Evolutionary conservation across 2,329 filamentous ascomycete genomes (phyloP).

Genomic region (Fusarium goolgardi): DNA sequence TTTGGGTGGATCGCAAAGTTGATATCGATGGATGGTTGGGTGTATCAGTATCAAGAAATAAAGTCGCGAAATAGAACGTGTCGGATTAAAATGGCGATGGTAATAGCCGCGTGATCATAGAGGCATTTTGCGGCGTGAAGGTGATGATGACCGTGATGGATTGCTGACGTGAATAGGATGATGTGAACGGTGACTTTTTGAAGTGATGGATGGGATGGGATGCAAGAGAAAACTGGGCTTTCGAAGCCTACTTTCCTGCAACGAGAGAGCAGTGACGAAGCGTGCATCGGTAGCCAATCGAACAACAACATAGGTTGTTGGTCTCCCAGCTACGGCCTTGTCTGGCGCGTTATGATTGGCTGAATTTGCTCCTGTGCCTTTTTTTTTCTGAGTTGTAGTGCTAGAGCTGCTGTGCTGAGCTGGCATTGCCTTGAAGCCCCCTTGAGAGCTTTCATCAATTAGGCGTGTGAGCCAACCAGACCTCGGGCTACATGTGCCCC

Average conservation of each 20-base stretch:
- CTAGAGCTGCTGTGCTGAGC: conserved; percentile 42
- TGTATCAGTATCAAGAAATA: conserved; percentile 18
- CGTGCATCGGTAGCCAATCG: conserved; percentile 44
- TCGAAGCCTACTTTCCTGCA: conserved; percentile 21
- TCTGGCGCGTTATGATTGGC: conserved; percentile 41
- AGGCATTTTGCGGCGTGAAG: conserved; percentile 46
- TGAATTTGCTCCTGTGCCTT: not conserved
- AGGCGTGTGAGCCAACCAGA: conserved; percentile 27
- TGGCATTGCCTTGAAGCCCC: conserved; percentile 41
- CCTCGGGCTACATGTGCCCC: conserved; percentile 11
- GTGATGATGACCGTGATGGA: conserved; percentile 33
- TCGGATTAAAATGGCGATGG: conserved; percentile 41
- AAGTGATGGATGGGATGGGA: conserved; percentile 20
- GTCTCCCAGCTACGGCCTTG: conserved; percentile 39
- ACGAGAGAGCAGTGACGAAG: conserved; percentile 45
- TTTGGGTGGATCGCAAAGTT: conserved; percentile 46
- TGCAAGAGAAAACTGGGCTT: conserved; percentile 38
- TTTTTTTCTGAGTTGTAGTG: conserved; percentile 18
- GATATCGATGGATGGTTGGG: conserved; percentile 23
- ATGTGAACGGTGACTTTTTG: conserved; percentile 44
- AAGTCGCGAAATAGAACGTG: conserved; percentile 28
- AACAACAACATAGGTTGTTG: conserved; percentile 42
- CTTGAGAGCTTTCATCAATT: conserved; percentile 31
- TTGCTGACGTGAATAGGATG: conserved; percentile 35
- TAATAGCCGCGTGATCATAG: conserved; percentile 43